Percentiles rank a stretch among this genome's conserved stretches.
phyloP scores from a whole-genome alignment of 177 flowering plant genomes.

The Viscum album region DNA sequence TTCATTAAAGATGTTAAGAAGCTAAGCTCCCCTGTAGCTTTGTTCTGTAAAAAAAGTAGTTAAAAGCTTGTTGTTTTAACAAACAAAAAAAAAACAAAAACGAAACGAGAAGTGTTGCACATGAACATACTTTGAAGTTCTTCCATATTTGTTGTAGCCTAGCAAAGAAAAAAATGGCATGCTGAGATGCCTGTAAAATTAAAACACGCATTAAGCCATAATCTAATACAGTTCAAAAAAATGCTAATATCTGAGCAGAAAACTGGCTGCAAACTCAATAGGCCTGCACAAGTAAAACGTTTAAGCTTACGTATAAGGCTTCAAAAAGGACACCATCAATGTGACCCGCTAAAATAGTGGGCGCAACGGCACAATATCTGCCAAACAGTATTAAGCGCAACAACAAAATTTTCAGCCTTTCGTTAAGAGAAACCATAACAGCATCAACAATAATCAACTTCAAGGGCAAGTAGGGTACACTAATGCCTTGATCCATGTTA shows the following conservation, averaged over 20 bases:
- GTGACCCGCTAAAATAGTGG: conserved; percentile 74
- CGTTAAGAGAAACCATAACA: not conserved
- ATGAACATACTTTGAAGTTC: conserved; percentile 58
- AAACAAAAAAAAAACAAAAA: not conserved
- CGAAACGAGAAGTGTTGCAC: not conserved
- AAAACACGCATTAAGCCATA: not conserved
- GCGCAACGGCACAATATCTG: conserved; percentile 85
- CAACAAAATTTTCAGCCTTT: not conserved
- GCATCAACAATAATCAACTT: not conserved
- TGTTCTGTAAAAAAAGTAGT: conserved; percentile 45
- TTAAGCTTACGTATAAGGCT: conserved; percentile 75
- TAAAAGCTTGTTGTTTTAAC: too few relatives aligned
- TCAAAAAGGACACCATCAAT: conserved; percentile 84
- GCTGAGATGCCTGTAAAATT: conserved; percentile 74
- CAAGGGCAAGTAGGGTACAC: conserved; percentile 51
- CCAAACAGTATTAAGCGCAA: conserved; percentile 23
- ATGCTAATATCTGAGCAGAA: not conserved
- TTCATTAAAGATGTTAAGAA: conserved; percentile 85
- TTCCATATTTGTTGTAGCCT: conserved; percentile 85
- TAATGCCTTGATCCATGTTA: conserved; percentile 56
- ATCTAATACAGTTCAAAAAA: not conserved
- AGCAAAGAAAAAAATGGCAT: conserved; percentile 83
- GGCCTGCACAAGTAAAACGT: not conserved
- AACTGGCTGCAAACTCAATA: not conserved
- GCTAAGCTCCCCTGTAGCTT: conserved; percentile 93